These are phyloP conservation scores for Hysterangium stoloniferum DNA, from an alignment of 768 basidiomycete genomes.

Conservation along the genomic window DNA sequence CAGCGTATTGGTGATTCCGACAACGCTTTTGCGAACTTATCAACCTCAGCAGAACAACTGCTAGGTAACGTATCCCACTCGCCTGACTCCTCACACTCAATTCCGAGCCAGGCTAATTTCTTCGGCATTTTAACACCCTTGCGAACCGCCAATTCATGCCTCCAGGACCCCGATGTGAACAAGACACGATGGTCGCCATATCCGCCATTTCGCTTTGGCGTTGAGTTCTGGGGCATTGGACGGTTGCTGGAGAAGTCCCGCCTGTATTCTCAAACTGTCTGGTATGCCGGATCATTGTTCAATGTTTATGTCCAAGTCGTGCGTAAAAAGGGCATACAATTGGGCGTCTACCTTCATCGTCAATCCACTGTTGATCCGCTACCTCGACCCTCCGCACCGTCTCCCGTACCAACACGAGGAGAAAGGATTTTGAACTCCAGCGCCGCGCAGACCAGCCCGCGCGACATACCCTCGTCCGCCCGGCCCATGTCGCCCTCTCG, in stretches of 20 bases:
- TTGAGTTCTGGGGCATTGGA: conserved; percentile 88
- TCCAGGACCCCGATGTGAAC: conserved; percentile 36
- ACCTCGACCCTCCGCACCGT: conserved; percentile 59
- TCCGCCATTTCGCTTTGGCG: conserved; percentile 76
- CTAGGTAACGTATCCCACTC: conserved; percentile 15
- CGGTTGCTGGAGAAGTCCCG: conserved; percentile 77
- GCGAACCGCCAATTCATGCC: conserved; percentile 25
- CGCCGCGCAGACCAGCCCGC: not conserved
- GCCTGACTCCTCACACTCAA: conserved; percentile 23
- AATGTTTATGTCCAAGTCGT: conserved; percentile 88
- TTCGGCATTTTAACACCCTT: conserved; percentile 51
- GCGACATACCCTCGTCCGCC: not conserved
- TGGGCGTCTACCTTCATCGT: conserved; percentile 85
- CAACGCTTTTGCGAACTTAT: conserved; percentile 20
- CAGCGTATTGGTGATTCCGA: conserved; percentile 64
- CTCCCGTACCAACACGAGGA: not conserved
- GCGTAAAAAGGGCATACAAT: conserved; percentile 69
- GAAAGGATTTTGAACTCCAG: not conserved
- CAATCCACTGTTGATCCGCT: conserved; percentile 76
- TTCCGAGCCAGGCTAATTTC: conserved; percentile 44
- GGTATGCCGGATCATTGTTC: conserved; percentile 84
- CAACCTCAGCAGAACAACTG: conserved; percentile 39
- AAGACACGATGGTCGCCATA: conserved; percentile 55
- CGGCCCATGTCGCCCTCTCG: not conserved
- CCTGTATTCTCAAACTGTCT: conserved; percentile 77